A percentile compares a stretch with the other conserved stretches of the same genome.
phyloP scores from a whole-genome alignment of 345 rosid genomes.

The Toxicodendron radicans region DNA sequence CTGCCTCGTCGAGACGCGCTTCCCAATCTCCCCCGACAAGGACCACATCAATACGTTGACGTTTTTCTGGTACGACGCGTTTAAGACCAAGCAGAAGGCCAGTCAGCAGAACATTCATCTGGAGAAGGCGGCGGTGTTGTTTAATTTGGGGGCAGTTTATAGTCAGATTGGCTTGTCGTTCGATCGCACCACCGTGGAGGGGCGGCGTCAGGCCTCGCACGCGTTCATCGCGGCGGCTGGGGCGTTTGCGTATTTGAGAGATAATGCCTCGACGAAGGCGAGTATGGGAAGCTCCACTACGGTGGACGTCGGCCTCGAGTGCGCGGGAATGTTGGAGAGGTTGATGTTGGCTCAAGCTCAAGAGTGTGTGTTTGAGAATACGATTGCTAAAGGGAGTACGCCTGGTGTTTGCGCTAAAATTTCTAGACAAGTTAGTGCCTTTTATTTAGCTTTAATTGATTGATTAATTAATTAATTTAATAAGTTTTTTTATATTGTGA shows the following conservation, averaged over 20 bases:
- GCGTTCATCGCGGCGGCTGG: constrained; percentile 90
- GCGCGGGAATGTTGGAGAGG: constrained; percentile 90
- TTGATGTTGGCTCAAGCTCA: constrained; percentile 97
- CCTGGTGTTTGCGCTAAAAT: constrained; percentile 97
- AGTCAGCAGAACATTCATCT: constrained; percentile 88
- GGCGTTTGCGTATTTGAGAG: constrained; percentile 71
- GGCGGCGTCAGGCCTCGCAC: constrained; percentile 84
- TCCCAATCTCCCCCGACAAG: constrained; percentile 85
- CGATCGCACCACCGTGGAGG: constrained; percentile 82
- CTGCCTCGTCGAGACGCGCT: constrained; percentile 84
- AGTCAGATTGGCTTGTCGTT: constrained; percentile 85
- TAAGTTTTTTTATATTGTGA: too few relatives aligned
- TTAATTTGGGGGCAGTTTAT: constrained; percentile 78
- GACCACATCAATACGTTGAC: constrained; percentile 80
- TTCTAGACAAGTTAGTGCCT: constrained; percentile 72
- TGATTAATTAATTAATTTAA: too few relatives aligned
- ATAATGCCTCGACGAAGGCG: constrained; percentile 76
- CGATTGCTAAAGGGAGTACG: constrained; percentile 94
- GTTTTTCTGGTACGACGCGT: constrained; percentile 87
- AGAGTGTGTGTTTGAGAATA: constrained; percentile 94
- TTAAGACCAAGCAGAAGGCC: constrained; percentile 81
- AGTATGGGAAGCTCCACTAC: constrained; percentile 71
- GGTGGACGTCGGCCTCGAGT: constrained; percentile 82
- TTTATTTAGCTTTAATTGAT: too few relatives aligned
- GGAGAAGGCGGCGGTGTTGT: constrained; percentile 89